Conservation (phyloP, 306 rosid genomes). For the Prosopis cineraria region DNA sequence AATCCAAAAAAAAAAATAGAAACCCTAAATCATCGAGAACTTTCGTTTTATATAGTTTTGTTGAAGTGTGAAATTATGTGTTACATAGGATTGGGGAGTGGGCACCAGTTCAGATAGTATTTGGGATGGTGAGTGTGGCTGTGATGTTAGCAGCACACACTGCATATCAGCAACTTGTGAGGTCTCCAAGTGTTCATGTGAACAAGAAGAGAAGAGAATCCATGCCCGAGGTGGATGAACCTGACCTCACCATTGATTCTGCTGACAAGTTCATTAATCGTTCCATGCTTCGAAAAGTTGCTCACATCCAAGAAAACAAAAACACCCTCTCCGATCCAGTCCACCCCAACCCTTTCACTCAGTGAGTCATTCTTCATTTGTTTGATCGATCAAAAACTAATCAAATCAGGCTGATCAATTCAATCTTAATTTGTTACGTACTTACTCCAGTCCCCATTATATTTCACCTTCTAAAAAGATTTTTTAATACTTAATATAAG, state of each 20-base stretch:
- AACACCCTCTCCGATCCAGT: constrained; percentile 22
- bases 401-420: neutral
- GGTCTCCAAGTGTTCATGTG: constrained; percentile 40
- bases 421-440: too few species aligned
- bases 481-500: too few species aligned
- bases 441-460: too few species aligned
- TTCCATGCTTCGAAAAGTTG: constrained; percentile 37
- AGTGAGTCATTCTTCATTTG: neutral
- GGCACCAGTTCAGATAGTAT: constrained; percentile 35
- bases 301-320: constrained; percentile 31
- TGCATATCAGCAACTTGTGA: constrained; percentile 37
- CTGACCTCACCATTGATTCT: constrained; percentile 31
- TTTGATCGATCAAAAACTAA: neutral
- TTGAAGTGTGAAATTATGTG: neutral
- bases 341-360: constrained; percentile 47
- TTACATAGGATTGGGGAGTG: constrained; percentile 32
- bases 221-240: constrained; percentile 32
- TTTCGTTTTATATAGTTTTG: too few species aligned
- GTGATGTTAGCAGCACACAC: constrained; percentile 36
- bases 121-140: constrained; percentile 38
- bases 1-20: too few species aligned
- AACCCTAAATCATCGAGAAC: too few species aligned
- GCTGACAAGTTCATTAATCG: constrained; percentile 46
- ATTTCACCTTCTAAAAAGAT: too few species aligned
- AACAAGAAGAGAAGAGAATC: constrained; percentile 47